Evolutionary conservation across 2,329 filamentous ascomycete species (phyloP), one percentile per base, ranked within the genome.

Genomic region (Sporothrix schenckii): DNA sequence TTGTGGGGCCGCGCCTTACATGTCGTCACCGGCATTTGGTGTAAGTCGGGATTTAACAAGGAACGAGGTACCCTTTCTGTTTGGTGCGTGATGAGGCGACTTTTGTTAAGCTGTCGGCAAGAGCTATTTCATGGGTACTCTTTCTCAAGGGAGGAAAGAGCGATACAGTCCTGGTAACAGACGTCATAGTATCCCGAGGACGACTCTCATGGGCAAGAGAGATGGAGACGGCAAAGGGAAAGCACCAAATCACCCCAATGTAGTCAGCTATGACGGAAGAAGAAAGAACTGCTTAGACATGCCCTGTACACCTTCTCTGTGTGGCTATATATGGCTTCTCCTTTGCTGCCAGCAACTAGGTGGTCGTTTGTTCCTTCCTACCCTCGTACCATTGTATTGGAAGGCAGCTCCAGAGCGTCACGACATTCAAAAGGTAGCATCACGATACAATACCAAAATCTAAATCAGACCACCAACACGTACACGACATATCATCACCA

Each of bases 1-100:
- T 61, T 61, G 9, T 21, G 58, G 58, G 58, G 21, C 58, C 19
- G 16, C 54, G 54, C n/a, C 30, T 27, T 47, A 47, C 24, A 61
- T 63, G 58, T 63, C 58, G 58, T 63, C 58, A 63, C 58, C 58
- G 58, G 39, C 24, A 34, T 47, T n/a, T 61, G 34, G 39, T 63
- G 21, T 63, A 63, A 63, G 58, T 63, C 39, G 58, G 19, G n/a
- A 27, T 16, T 39, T 16, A 13, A 39, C 39, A 19, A 63, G 39
- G 61, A 49, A n/a, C 7, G 61, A 50, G 7, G 61, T 65, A 65
- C 44, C 44, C 4, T 50, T 34, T 50, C 3, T 50, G 24, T 50
- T 21, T 24, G 14, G 24, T 49, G 21, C 21, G 44, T 65, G 44
- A 41, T 30, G 61, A 30, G 14, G 61, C 21, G 61, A 65, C 61